phyloP scores from a whole-genome alignment of 2,329 filamentous ascomycete species.

The Didymella arachidicola region DNA sequence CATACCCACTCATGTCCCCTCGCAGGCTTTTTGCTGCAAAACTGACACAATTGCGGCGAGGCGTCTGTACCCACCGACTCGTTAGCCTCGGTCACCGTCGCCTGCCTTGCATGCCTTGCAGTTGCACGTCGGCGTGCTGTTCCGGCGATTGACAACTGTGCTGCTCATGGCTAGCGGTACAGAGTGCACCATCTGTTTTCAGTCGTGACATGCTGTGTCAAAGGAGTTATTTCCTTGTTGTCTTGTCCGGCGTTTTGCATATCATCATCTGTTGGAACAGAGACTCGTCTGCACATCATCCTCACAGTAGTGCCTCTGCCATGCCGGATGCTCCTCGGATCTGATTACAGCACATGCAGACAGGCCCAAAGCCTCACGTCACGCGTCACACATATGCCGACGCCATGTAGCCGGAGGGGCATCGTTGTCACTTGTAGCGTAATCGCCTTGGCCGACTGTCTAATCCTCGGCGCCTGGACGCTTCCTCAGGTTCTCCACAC shows the following conservation, averaged over 20 bases:
- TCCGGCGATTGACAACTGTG: not conserved
- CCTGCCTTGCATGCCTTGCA: conserved; percentile 6
- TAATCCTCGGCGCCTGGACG: conserved; percentile 51
- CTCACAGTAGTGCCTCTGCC: conserved; percentile 1
- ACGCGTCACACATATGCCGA: conserved; percentile 15
- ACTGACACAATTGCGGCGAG: conserved; percentile 24
- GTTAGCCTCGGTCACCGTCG: conserved; percentile 21
- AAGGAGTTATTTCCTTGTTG: not conserved
- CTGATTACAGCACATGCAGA: conserved; percentile 26
- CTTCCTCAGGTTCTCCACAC: conserved; percentile 59
- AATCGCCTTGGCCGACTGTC: conserved; percentile 17
- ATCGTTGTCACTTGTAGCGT: conserved; percentile 16
- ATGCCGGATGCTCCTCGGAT: conserved; percentile 13
- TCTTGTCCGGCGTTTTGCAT: not conserved
- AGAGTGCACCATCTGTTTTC: not conserved
- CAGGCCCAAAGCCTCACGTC: conserved; percentile 27
- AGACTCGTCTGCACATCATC: not conserved
- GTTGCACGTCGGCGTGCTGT: not conserved
- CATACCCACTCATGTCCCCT: conserved; percentile 16
- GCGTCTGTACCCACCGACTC: conserved; percentile 20
- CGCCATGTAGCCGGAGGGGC: not conserved
- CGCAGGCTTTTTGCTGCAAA: conserved; percentile 12
- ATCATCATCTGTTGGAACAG: not conserved
- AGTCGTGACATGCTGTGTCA: not conserved
- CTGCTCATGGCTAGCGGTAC: not conserved